Conservation (phyloP, 495 filamentous ascomycete species). For the Annulohypoxylon stygium region DNA sequence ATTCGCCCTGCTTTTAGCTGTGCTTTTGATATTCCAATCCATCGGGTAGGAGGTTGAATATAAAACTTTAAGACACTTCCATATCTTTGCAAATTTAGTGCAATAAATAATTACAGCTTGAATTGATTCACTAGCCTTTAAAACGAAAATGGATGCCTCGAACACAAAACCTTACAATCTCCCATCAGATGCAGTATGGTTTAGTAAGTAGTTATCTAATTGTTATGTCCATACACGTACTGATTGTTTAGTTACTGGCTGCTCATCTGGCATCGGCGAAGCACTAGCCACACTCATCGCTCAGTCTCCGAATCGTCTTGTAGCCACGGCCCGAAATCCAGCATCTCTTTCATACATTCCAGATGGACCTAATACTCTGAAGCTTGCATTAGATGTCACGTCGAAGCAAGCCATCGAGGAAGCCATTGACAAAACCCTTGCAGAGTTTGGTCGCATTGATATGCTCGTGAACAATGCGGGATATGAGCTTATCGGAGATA, state of each 20-base stretch:
- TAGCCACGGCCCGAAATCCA: slow-evolving; percentile 63
- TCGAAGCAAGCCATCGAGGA: slow-evolving; percentile 55
- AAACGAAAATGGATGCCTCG: slow-evolving; percentile 45
- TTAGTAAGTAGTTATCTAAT: slow-evolving; percentile 55
- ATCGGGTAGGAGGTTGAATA: background rate
- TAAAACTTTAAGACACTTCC: background rate
- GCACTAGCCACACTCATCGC: slow-evolving; percentile 56
- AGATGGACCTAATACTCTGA: slow-evolving; percentile 54
- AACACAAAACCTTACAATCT: slow-evolving; percentile 59
- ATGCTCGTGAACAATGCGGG: slow-evolving; percentile 71
- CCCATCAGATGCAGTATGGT: slow-evolving; percentile 63
- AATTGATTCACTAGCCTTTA: too few species aligned
- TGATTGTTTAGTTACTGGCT: slow-evolving; percentile 60
- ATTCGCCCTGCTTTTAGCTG: too few species aligned
- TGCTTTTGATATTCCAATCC: background rate
- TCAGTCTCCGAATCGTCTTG: slow-evolving; percentile 58
- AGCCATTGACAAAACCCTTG: slow-evolving; percentile 54
- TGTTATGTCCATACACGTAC: background rate
- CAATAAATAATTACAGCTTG: background rate
- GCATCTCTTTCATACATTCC: slow-evolving; percentile 57
- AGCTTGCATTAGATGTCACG: slow-evolving; percentile 62
- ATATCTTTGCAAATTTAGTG: background rate
- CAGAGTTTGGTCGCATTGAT: slow-evolving; percentile 63
- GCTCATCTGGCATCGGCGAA: slow-evolving; percentile 64
- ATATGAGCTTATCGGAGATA: slow-evolving; percentile 60